Evolutionary conservation across 2,329 filamentous ascomycete genomes (phyloP), one percentile per base, ranked within the genome.

Genomic region (Fusarium pseudograminearum): DNA sequence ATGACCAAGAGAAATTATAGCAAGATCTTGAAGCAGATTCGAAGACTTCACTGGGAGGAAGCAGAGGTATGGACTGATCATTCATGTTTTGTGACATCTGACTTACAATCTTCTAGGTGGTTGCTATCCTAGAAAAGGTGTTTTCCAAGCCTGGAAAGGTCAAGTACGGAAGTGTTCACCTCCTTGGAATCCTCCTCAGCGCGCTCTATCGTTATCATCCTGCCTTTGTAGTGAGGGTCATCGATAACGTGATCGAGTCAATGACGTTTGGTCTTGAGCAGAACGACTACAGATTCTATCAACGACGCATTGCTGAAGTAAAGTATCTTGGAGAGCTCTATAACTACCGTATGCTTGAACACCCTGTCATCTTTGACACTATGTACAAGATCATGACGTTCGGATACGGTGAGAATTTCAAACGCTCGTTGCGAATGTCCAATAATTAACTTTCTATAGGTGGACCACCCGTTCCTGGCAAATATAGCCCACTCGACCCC

Each of bases 1-100:
- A 89, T 99, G 84, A 97, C 92, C 63, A 97, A 96, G 81, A 91
- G 94, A 61, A 97, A 95, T 71, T 93, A 98, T 71, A 94, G 94
- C 74, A 97, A 95, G 81, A 91, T 98, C 52, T 85, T 98, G 67
- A 97, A 97, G 81, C 93, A 97, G 73, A 92, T 99, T 70, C 91
- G 96, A 60, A 94, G 97, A 77, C 88, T 99, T 61, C 96, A 99
- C 76, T 99, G 96, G 96, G 96, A 99, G 80, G 96, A 99, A 79
- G 84, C 87, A 51, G 94, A 98, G 77, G 90, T 90, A 81, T 71
- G 78, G 46, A 12, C 24, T n/a, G 3, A 31, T 33, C 6, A 30
- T 28, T n/a, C 7, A 31, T 22, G 14, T 24, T 20, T 16, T 20
- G n/a, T 26, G 10, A 22, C 26, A 16, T 12, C 20, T 20, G 51